Percentiles rank a stretch among this genome's conserved stretches.
These are phyloP conservation scores for Echinosophora koreensis DNA, from an alignment of 306 rosid species.

Conservation along the genomic window DNA sequence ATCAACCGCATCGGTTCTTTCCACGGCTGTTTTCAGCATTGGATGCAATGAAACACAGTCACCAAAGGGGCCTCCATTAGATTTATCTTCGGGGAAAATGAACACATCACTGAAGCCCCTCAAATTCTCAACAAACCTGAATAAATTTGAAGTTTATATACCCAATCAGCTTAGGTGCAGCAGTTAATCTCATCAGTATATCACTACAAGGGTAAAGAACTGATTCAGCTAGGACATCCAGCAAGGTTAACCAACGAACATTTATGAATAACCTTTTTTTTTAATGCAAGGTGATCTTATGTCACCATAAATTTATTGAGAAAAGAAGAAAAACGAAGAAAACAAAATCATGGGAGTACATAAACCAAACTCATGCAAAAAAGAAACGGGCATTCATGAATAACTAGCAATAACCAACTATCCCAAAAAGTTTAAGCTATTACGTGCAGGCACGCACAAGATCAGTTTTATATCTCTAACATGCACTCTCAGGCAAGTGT, in stretches of 20 bases:
- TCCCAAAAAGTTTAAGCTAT: no score
- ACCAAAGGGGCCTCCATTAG: conserved; percentile 41
- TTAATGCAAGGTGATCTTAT: no score
- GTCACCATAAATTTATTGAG: no score
- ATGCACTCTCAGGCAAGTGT: no score
- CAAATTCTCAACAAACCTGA: conserved; percentile 76
- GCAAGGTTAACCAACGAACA: conserved; percentile 1
- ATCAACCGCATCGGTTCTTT: conserved; percentile 76
- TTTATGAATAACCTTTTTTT: no score
- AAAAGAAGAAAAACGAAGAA: no score
- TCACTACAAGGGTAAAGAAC: background rate
- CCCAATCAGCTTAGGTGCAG: conserved; percentile 19
- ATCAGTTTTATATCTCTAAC: no score
- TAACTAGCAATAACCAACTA: background rate
- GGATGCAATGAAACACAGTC: conserved; percentile 65
- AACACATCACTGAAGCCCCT: conserved; percentile 71
- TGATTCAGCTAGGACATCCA: conserved; percentile 17
- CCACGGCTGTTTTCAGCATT: conserved; percentile 61
- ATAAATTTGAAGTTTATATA: conserved; percentile 38
- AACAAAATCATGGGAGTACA: no score
- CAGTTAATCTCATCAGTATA: conserved; percentile 4
- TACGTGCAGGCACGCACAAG: no score
- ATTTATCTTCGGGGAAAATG: conserved; percentile 51
- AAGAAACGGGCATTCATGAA: conserved; percentile 17
- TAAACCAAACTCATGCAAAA: no score